Conservation (phyloP, 106 monocot genomes). For the Platanthera zijinensis region DNA sequence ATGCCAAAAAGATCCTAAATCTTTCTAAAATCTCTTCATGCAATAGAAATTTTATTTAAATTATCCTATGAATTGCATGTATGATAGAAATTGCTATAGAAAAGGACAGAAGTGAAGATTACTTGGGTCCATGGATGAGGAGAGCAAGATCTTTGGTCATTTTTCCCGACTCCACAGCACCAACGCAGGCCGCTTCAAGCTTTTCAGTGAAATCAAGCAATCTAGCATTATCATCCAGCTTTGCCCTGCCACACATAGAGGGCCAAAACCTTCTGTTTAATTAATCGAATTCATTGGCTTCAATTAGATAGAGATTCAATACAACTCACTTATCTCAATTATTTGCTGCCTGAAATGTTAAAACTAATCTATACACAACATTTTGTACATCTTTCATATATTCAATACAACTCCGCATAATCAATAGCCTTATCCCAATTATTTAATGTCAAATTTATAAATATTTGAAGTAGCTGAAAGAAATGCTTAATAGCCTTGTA, state of each 20-base stretch:
- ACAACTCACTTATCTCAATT: not conserved
- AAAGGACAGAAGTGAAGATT: constrained; percentile 2
- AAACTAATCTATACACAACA: too few species aligned
- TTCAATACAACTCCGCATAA: too few species aligned
- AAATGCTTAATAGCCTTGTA: too few species aligned
- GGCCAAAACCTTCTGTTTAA: not conserved
- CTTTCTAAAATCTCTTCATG: too few species aligned
- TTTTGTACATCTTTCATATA: too few species aligned
- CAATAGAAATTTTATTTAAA: too few species aligned
- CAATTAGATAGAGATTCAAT: not conserved
- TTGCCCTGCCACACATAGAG: constrained; percentile 47
- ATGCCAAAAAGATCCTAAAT: too few species aligned
- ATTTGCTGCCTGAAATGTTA: too few species aligned
- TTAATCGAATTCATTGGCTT: not conserved
- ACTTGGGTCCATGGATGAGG: constrained; percentile 88
- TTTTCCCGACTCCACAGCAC: constrained; percentile 85
- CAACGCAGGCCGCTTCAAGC: constrained; percentile 86
- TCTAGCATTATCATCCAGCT: constrained; percentile 67
- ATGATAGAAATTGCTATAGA: not conserved
- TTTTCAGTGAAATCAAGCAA: constrained; percentile 73
- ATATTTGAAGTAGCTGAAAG: too few species aligned
- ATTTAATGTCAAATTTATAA: too few species aligned
- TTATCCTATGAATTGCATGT: too few species aligned
- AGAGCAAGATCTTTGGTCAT: constrained; percentile 99
- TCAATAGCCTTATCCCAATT: too few species aligned